phyloP scores from a whole-genome alignment of 257 asterid species.

The Ophiorrhiza pumila region DNA sequence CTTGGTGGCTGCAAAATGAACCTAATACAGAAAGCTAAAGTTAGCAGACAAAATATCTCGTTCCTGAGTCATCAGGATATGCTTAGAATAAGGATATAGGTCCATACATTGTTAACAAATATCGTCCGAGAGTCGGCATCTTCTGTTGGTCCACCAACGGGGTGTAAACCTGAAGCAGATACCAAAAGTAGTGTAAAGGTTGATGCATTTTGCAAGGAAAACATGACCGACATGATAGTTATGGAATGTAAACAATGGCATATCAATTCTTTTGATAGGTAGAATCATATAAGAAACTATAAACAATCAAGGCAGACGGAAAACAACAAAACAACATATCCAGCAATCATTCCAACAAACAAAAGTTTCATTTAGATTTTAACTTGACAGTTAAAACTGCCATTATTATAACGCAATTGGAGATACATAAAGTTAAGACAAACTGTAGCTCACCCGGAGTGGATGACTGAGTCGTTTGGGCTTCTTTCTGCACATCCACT shows the following conservation, averaged over 20 bases:
- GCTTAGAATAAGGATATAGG: conserved; percentile 15
- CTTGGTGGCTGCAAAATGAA: conserved; percentile 99
- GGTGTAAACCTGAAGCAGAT: conserved; percentile 40
- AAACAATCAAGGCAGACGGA: background rate
- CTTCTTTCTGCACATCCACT: conserved; percentile 32
- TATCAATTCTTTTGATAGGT: background rate
- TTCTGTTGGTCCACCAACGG: conserved; percentile 58
- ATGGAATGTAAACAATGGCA: background rate
- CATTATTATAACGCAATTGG: too few species aligned
- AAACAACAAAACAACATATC: conserved; percentile 2
- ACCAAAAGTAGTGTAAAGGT: background rate
- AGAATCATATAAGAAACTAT: background rate
- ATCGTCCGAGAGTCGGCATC: conserved; percentile 87
- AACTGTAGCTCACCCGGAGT: conserved; percentile 47
- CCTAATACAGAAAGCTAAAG: conserved; percentile 41
- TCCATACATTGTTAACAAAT: conserved; percentile 79
- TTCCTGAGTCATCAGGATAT: background rate
- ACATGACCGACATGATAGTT: conserved; percentile 8
- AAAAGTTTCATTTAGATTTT: background rate
- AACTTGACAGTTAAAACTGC: conserved; percentile 6
- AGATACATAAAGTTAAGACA: background rate
- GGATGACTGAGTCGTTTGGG: conserved; percentile 38
- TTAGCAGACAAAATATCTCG: conserved; percentile 14
- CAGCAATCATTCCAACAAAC: background rate
- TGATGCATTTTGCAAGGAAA: conserved; percentile 4